phyloP scores from a whole-genome alignment of 345 rosid species.

The Gossypioides kirkii region DNA sequence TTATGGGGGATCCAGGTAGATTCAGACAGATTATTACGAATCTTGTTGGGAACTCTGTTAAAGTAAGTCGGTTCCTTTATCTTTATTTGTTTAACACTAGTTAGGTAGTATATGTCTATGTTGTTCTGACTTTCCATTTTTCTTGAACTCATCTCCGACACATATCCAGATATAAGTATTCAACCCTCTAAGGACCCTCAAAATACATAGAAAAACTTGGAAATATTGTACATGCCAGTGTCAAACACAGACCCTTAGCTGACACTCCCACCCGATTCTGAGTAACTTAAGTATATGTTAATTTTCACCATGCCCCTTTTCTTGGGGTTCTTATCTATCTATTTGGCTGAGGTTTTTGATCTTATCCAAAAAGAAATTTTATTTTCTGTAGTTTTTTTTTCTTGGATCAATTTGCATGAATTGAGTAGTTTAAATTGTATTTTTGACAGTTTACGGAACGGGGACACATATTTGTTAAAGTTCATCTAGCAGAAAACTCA shows the following conservation, averaged over 20 bases:
- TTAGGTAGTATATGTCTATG: not conserved
- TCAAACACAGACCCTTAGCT: not conserved
- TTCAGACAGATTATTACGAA: conserved; percentile 92
- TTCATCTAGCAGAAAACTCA: conserved; percentile 64
- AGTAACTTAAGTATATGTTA: not conserved
- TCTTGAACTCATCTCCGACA: not conserved
- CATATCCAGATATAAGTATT: not conserved
- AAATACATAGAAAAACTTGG: not conserved
- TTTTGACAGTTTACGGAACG: conserved; percentile 78
- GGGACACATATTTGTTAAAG: conserved; percentile 92
- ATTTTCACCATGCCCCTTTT: not conserved
- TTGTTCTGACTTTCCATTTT: not conserved
- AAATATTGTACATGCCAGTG: not conserved
- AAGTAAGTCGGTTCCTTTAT: conserved; percentile 44
- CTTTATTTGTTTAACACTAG: not conserved
- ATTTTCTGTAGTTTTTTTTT: too few species aligned
- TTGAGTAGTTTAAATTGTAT: conserved; percentile 7
- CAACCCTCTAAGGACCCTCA: not conserved
- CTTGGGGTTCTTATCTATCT: not conserved
- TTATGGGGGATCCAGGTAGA: conserved; percentile 90
- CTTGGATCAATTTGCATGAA: too few species aligned
- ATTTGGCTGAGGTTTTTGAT: too few species aligned
- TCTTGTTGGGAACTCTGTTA: conserved; percentile 94
- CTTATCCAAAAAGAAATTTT: too few species aligned
- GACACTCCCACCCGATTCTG: not conserved